Conservation (phyloP, 2,329 filamentous ascomycete genomes). For the Sclerotinia sclerotiorum region DNA sequence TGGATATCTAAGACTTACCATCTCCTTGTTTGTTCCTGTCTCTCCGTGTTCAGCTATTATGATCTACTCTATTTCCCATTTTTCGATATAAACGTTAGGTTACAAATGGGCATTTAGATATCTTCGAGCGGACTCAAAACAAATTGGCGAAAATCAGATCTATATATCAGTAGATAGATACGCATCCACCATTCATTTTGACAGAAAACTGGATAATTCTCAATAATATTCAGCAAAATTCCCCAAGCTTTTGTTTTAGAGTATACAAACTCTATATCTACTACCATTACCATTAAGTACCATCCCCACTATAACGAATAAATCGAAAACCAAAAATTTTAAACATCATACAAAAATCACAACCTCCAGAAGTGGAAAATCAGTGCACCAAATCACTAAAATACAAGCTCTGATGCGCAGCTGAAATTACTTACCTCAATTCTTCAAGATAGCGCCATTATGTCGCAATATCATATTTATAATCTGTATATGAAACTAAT, state of each 20-base stretch:
- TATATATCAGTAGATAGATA: background rate
- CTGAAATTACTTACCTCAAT: too few relatives aligned
- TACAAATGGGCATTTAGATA: background rate
- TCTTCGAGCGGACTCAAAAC: background rate
- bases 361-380: background rate
- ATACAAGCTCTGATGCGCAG: background rate
- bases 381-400: background rate
- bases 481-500: too few relatives aligned
- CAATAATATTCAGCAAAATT: background rate
- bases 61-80: background rate
- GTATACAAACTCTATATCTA: background rate
- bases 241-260: background rate
- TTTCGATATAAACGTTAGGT: background rate
- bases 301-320: background rate
- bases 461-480: background rate
- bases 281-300: too few relatives aligned
- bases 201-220: background rate
- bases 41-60: background rate
- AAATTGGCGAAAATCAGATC: background rate
- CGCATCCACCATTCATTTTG: background rate
- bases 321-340: background rate
- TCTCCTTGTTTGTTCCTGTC: background rate
- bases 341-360: background rate
- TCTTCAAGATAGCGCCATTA: background rate
- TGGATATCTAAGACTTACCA: background rate